Base-by-base conservation (phyloP, 306 rosid species). In the Prunus davidiana region DNA sequence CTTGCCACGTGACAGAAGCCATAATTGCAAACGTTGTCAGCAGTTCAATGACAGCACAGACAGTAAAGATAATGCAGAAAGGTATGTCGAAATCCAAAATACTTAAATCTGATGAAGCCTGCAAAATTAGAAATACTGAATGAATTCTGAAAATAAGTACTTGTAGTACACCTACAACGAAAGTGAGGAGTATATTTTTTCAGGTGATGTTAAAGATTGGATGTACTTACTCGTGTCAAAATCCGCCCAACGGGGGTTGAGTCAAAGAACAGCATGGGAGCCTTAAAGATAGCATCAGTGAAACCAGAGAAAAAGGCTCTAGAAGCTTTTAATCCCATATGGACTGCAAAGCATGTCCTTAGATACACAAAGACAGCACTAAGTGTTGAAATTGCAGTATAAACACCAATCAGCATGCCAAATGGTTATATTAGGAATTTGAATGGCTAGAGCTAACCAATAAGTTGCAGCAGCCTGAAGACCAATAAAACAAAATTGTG, bases 101-200 rank as follows among this genome's bases (percentile, higher is more conserved):
- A 83, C 94, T 87, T 88, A 91, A 87, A 81, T 93, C 98, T 52
- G 97, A 86, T 38, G 94, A 91, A 77, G 91, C 97, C 97, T 91
- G 90, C 81, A 73, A 69, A 79, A 25, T 60, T 52, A 74, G 30
- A 65, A 22, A 65, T 16, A 54, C 49, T 45, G 32, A 12, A 50
- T 72, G 38, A 5, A 77, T 18, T 60, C 64, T 47, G 2, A 8
- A 22, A 69, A 61, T 16, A 28, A 67, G 24, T 51, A 18, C 20
- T 1, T 1, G 55, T 24, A 7, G 19, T 34, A 55, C 47, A 54
- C 19, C 41, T 6, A 34, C 41, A 34, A 1, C 41, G 8, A 34
- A 34, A 34, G 41, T 34, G 41, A 6, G 41, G 41, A 5, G 30
- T 28, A 28, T 28, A 28, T 28, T 28, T 28, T 28, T 28, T 28